phyloP scores from a whole-genome alignment of 352 stramenopile species.

The Pythium dissimile region DNA sequence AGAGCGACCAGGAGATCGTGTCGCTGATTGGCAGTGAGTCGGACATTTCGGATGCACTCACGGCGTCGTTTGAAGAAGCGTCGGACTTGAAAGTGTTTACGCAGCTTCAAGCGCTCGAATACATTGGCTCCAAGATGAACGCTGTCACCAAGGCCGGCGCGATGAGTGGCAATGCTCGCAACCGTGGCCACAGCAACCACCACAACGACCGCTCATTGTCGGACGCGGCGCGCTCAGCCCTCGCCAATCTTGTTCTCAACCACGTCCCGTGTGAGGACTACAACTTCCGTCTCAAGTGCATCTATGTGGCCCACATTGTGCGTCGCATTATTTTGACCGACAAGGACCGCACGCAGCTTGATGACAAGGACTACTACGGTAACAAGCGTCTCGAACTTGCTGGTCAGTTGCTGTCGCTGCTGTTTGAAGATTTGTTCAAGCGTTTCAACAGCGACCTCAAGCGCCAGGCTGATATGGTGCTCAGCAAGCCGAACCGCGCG shows the following conservation, averaged over 20 bases:
- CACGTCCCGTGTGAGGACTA: conserved; percentile 98
- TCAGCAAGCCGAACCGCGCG: conserved; percentile 97
- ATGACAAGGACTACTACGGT: conserved; percentile 99
- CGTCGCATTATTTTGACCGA: conserved; percentile 87
- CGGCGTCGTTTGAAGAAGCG: conserved; percentile 95
- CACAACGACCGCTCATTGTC: conserved; percentile 65
- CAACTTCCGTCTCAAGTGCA: conserved; percentile 97
- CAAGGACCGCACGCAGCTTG: conserved; percentile 87
- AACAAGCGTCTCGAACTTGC: conserved; percentile 99
- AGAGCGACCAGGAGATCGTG: conserved; percentile 98
- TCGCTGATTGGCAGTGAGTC: conserved; percentile 93
- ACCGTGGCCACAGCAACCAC: conserved; percentile 23
- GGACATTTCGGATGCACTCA: conserved; percentile 94
- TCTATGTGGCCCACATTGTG: conserved; percentile 98
- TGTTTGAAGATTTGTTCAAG: conserved; percentile 99
- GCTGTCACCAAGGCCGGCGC: conserved; percentile 54
- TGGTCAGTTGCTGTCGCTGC: conserved; percentile 95
- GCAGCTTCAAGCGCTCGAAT: conserved; percentile 93
- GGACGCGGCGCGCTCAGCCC: conserved; percentile 96
- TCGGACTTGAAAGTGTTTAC: conserved; percentile 95
- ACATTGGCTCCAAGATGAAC: conserved; percentile 97
- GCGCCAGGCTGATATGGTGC: conserved; percentile 95
- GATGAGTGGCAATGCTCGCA: conserved; percentile 33
- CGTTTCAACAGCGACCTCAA: conserved; percentile 99
- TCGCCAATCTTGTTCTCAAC: conserved; percentile 98